Evolutionary conservation across 352 stramenopile species (phyloP), one percentile per base, ranked within the genome.

Genomic region (Phytophthora aleatoria): DNA sequence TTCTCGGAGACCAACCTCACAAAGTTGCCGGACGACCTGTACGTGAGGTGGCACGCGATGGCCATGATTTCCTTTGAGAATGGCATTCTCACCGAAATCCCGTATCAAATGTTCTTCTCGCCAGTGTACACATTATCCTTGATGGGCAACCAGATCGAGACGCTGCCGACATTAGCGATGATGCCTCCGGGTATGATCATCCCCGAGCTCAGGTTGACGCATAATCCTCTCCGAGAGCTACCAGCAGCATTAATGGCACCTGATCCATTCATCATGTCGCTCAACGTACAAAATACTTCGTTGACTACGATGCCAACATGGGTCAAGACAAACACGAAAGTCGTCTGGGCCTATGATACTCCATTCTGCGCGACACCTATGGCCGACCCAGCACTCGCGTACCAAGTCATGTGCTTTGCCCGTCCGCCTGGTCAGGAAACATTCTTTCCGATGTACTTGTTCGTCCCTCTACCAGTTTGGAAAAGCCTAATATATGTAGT

Each of bases 161-260:
- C 48, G 0, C 12, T 68, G 10, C 58, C 58, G 5, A 57, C 58
- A 11, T 30, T 73, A 6, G 64, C 52, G 11, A 69, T 72, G 52
- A 68, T 65, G 53, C 53, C 60, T 26, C 58, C 64, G 0, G 47
- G 52, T 8, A 72, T 61, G 64, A 61, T 72, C 11, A 61, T 72
- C 10, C 45, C 41, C n/a, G 31, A 64, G 9, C 58, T 72, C 7
- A 15, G 13, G 13, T 36, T 72, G n/a, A 57, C 44, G 20, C 16
- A 57, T 4, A 69, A 72, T 27, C 64, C 64, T 5, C 47, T 68
- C 13, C 38, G n/a, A 31, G 48, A 73, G 15, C 38, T 64, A 3
- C 65, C 65, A 13, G 52, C 52, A 26, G 12, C 41, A n/a, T 31
- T 72, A 13, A 68, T 64, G 58, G 33, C 38, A 2, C 33, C 58